Evolutionary conservation across 345 rosid genomes (phyloP), one percentile per base, ranked within the genome.

Genomic region (Rhizophora apiculata): DNA sequence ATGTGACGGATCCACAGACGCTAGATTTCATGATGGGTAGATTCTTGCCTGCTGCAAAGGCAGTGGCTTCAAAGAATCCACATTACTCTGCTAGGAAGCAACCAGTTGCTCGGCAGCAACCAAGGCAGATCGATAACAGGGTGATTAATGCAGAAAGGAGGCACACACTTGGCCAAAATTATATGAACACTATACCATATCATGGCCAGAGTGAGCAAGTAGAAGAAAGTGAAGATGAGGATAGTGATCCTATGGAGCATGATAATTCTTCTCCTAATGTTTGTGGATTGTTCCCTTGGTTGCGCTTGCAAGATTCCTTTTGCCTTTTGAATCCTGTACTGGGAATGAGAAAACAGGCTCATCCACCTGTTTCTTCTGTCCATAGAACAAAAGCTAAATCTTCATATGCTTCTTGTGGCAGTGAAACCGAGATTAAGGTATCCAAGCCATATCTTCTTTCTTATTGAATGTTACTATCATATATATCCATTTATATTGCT

Each of bases 11-110:
- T 65, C 83, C 79, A 21, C 85, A 78, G 60, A 78, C 88, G 70
- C 82, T 80, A 39, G 92, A 91, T 76, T 82, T 91, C 73, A 89
- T 94, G 97, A 91, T 94, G 89, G 89, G 84, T 61, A 84, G 97
- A 36, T 94, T 94, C 78, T 79, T 91, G 78, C 98, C 98, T 39
- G 96, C 98, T 18, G 97, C 98, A 46, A 85, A 89, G 74, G 98
- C 97, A 22, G 81, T 89, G 90, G 84, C 96, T 65, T 86, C 91
- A 54, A 93, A 88, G 67, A 77, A 84, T 64, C 83, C 91, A 75
- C 84, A 74, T 48, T 69, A 82, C 76, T 67, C 76, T 56, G 67
- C 78, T 34, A 82, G 77, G 72, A 89, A 82, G 80, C 92, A 72
- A 20, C 82, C 83, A 53, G 65, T 76, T 58, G 76, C 72, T 36